These are phyloP conservation scores for Oryza rufipogon DNA, from an alignment of 176 grass and related monocot species.

Conservation along the genomic window DNA sequence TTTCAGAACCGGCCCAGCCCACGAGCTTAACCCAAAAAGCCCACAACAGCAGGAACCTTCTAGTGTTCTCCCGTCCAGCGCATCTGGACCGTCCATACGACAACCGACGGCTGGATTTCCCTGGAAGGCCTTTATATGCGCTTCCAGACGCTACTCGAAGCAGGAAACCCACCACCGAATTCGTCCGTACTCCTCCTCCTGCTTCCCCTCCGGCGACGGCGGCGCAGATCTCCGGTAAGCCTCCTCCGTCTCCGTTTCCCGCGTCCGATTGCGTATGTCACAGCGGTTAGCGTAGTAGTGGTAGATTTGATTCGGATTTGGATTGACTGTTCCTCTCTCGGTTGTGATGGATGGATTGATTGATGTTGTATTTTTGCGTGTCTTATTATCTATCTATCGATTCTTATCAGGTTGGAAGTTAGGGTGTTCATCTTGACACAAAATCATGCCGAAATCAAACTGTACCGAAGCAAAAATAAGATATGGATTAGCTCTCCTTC, in stretches of 20 bases:
- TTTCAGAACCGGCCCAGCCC: background rate
- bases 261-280: too few relatives aligned
- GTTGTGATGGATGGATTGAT: constrained; percentile 15
- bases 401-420: constrained; percentile 51
- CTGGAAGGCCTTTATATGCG: constrained; percentile 20
- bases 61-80: background rate
- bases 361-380: constrained; percentile 43
- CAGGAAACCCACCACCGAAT: constrained; percentile 3
- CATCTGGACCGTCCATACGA: background rate
- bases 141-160: constrained; percentile 37
- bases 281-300: background rate
- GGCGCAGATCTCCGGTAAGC: constrained; percentile 46
- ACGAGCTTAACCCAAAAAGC: background rate
- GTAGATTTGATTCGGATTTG: background rate
- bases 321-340: background rate
- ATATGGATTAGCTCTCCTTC: constrained; percentile 27
- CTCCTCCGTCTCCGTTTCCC: background rate
- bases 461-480: background rate
- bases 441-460: background rate
- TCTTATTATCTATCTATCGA: constrained; percentile 13
- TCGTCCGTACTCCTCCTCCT: background rate
- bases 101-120: background rate
- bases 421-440: constrained; percentile 40
- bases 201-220: constrained; percentile 41
- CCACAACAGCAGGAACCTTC: constrained; percentile 27